Evolutionary conservation across 148 eudicot genomes (phyloP).

Genomic region (Suaeda aralocaspica): DNA sequence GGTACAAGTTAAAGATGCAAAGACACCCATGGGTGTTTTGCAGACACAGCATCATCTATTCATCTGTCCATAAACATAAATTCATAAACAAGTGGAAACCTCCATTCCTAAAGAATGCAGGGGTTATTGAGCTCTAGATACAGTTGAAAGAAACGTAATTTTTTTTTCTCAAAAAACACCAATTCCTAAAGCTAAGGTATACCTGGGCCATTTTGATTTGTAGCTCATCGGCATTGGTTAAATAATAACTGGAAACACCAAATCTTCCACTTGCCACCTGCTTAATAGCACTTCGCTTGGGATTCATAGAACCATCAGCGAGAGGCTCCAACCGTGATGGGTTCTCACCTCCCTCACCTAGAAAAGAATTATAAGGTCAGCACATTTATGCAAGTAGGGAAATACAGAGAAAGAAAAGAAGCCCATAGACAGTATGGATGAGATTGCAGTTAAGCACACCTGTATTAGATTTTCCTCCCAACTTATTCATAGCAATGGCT

Average conservation of each 20-base stretch:
- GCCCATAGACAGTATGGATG: neutral
- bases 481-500: slow-evolving; percentile 91
- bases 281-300: slow-evolving; percentile 89
- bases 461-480: slow-evolving; percentile 97
- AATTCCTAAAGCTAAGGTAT: slow-evolving; percentile 19
- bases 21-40: slow-evolving; percentile 59
- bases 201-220: slow-evolving; percentile 99
- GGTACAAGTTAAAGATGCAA: slow-evolving; percentile 68
- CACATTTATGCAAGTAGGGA: slow-evolving; percentile 2
- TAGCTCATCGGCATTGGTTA: slow-evolving; percentile 95
- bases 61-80: slow-evolving; percentile 76
- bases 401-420: neutral
- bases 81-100: slow-evolving; percentile 66
- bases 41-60: slow-evolving; percentile 65
- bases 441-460: slow-evolving; percentile 36
- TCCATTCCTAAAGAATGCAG: slow-evolving; percentile 48
- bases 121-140: slow-evolving; percentile 30
- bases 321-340: slow-evolving; percentile 94
- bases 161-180: neutral
- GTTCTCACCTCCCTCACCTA: slow-evolving; percentile 99
- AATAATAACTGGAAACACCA: slow-evolving; percentile 97
- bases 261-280: slow-evolving; percentile 99
- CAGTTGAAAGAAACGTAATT: slow-evolving; percentile 1
- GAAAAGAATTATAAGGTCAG: slow-evolving; percentile 17
- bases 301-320: slow-evolving; percentile 89